Evolutionary conservation across 129 eudicot species (phyloP).

Genomic region (Artemisia tridentata): DNA sequence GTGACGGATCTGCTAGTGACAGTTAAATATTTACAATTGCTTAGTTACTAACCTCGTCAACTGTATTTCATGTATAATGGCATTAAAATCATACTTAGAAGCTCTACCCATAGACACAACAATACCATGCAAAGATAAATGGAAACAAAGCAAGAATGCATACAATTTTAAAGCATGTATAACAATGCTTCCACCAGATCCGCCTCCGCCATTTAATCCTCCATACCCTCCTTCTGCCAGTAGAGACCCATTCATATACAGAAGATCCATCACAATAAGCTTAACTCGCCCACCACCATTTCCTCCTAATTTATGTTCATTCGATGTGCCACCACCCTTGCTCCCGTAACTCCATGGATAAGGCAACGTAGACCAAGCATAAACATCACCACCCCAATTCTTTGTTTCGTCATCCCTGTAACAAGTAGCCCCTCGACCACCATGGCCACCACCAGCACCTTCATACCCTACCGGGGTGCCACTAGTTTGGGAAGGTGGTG

Average conservation of each 20-base stretch:
- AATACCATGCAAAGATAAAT: slow-evolving; percentile 10
- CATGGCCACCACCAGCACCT: slow-evolving; percentile 98
- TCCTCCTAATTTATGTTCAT: slow-evolving; percentile 58
- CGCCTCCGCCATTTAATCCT: slow-evolving; percentile 80
- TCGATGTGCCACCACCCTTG: slow-evolving; percentile 78
- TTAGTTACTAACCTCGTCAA: neutral
- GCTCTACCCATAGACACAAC: neutral
- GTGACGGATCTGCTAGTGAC: neutral
- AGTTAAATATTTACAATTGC: slow-evolving; percentile 9
- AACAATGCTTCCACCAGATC: slow-evolving; percentile 93
- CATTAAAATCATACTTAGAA: neutral
- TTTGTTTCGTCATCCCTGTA: slow-evolving; percentile 44
- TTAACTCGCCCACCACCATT: slow-evolving; percentile 86
- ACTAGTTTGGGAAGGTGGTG: slow-evolving; percentile 87
- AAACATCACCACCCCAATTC: slow-evolving; percentile 96
- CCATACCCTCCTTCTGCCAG: slow-evolving; percentile 87
- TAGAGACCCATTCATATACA: slow-evolving; percentile 78
- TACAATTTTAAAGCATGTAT: slow-evolving; percentile 69
- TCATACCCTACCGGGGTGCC: slow-evolving; percentile 91
- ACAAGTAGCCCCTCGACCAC: slow-evolving; percentile 96
- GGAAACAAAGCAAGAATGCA: slow-evolving; percentile 34
- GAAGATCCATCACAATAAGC: slow-evolving; percentile 46
- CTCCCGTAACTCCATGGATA: slow-evolving; percentile 91
- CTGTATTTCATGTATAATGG: neutral
- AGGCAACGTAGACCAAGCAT: slow-evolving; percentile 78